phyloP scores from a whole-genome alignment of 306 rosid genomes.

The Vigna unguiculata region DNA sequence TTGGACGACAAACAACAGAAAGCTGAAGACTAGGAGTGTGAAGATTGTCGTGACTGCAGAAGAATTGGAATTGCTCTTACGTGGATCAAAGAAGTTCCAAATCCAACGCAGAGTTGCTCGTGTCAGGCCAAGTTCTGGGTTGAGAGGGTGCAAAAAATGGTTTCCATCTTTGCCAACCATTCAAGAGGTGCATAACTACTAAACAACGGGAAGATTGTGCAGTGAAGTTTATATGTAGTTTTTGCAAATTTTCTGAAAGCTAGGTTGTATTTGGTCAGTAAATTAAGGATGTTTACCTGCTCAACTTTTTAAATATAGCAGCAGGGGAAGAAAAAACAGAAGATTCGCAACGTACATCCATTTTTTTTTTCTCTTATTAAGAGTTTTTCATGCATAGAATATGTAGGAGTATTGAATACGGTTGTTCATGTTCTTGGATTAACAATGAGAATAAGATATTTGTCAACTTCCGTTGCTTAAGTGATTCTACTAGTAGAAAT shows the following conservation, averaged over 20 bases:
- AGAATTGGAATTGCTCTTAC: conserved; percentile 59
- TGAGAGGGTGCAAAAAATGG: conserved; percentile 56
- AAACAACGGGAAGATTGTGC: conserved; percentile 25
- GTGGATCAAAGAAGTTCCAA: conserved; percentile 52
- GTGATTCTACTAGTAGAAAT: conserved; percentile 12
- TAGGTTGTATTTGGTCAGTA: conserved; percentile 17
- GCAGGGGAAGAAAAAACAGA: conserved; percentile 32
- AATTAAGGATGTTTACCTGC: conserved; percentile 32
- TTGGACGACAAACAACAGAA: conserved; percentile 40
- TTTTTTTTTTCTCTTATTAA: conserved; percentile 32
- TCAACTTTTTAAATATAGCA: conserved; percentile 17
- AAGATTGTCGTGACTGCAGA: conserved; percentile 68
- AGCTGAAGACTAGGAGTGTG: conserved; percentile 45
- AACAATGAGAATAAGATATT: conserved; percentile 19
- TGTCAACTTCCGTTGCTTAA: neutral
- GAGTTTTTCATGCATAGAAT: neutral
- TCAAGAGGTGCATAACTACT: conserved; percentile 56
- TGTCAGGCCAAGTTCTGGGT: conserved; percentile 27
- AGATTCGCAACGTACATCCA: conserved; percentile 27
- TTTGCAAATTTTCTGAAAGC: neutral
- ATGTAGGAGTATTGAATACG: conserved; percentile 23
- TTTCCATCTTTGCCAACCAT: conserved; percentile 61
- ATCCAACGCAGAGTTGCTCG: conserved; percentile 23
- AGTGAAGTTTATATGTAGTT: conserved; percentile 10
- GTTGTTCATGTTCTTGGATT: conserved; percentile 35